phyloP scores from a whole-genome alignment of 805 yeast species.

The Lipomyces oligophaga region DNA sequence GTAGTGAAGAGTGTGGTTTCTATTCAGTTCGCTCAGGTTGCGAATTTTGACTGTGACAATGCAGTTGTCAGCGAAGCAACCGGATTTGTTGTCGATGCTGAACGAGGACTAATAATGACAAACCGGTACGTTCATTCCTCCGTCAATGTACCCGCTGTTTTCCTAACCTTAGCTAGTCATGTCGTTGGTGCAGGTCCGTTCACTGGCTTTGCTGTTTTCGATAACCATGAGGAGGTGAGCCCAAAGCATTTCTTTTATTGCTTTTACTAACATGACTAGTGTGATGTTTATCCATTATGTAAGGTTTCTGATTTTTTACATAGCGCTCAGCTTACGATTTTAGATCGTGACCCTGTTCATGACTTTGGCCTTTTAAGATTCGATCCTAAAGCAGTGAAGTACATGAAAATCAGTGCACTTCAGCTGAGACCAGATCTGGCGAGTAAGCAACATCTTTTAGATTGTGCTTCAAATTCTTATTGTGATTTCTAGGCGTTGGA shows the following conservation, averaged over 20 bases:
- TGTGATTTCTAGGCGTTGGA: constrained; percentile 66
- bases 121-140: constrained; percentile 40
- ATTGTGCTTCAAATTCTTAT: not conserved
- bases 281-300: constrained; percentile 24
- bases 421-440: constrained; percentile 66
- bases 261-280: constrained; percentile 6
- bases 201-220: constrained; percentile 85
- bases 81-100: constrained; percentile 86
- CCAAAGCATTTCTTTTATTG: constrained; percentile 53
- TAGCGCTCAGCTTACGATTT: not conserved
- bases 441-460: not conserved
- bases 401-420: constrained; percentile 66
- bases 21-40: constrained; percentile 82
- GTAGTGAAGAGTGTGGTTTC: constrained; percentile 87
- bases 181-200: constrained; percentile 96
- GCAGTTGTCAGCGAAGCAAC: constrained; percentile 87
- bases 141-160: no score
- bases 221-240: constrained; percentile 89
- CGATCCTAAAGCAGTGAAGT: constrained; percentile 65
- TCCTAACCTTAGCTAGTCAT: constrained; percentile 48
- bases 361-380: constrained; percentile 88
- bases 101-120: constrained; percentile 77
- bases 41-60: constrained; percentile 78
- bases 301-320: not conserved
- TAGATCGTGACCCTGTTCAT: constrained; percentile 88